Evolutionary conservation across 495 filamentous ascomycete genomes (phyloP), one percentile per base, ranked within the genome.

Genomic region (Aspergillus saccharolyticus): DNA sequence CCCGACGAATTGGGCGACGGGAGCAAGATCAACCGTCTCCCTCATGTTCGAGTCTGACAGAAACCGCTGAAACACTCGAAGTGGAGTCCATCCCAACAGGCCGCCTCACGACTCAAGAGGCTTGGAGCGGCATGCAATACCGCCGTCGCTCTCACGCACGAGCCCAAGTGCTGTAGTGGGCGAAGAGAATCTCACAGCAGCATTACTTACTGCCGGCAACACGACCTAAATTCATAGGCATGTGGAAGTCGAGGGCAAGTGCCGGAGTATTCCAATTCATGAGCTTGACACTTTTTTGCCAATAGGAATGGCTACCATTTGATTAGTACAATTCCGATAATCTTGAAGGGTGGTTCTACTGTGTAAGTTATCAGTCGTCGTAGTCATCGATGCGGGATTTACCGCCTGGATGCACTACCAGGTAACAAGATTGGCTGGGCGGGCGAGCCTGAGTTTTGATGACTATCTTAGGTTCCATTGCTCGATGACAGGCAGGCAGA

Each of bases 1-100:
- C 25, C 21, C 16, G 51, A 48, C 44, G 17, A 44, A 42, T 44
- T 50, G 17, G 46, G 45, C 30, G 53, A 45, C 51, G 17, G 48
- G 21, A 19, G 45, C 22, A 44, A 49, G 20, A 39, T 39, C 39
- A 33, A n/a, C 48, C 28, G 30, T 4, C 21, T 14, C 16, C 9
- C 4, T 42, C 18, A 9, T 28, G 25, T 53, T 30, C 51, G 22
- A 42, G 44, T 39, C 46, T 48, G 33, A 51, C 57, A 59, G 47
- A 42, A 42, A 47, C 47, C 42, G 44, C 49, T 60, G 58, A 60
- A 60, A 60, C 58, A 52, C 53, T 54, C 53, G 21, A 28, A 24
- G 58, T 53, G 54, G 58, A 60, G 43, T 39, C 33, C 33, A 8
- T 12, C 49, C 53, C 21, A 18, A 30, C 28, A 42, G 43, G 21